Conservation (phyloP, 2,329 filamentous ascomycete species). For the Diaporthe helianthi region DNA sequence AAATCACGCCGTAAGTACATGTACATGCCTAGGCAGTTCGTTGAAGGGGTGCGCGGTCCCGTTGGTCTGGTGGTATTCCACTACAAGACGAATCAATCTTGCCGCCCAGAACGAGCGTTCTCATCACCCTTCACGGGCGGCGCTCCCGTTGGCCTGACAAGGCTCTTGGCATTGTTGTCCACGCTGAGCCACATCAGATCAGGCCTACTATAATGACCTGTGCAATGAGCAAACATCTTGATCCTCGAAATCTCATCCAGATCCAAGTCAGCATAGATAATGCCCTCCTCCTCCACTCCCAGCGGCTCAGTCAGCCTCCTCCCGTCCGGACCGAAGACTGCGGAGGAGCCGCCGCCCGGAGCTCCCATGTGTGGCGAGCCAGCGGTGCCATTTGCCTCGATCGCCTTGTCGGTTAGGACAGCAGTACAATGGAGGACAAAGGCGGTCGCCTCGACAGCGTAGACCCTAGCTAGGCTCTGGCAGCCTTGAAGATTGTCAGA, state of each 20-base stretch:
- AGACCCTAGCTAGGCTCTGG: slow-evolving; percentile 56
- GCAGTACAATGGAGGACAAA: slow-evolving; percentile 62
- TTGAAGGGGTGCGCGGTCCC: no score
- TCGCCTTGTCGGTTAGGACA: slow-evolving; percentile 40
- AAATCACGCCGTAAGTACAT: not conserved
- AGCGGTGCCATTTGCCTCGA: slow-evolving; percentile 10
- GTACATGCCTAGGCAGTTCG: not conserved
- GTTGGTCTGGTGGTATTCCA: not conserved
- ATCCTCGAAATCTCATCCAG: slow-evolving; percentile 26
- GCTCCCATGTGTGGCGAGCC: slow-evolving; percentile 29
- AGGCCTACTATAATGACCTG: slow-evolving; percentile 29
- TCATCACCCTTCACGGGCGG: not conserved
- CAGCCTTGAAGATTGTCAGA: slow-evolving; percentile 40
- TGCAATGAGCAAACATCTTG: slow-evolving; percentile 24
- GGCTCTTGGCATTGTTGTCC: slow-evolving; percentile 40
- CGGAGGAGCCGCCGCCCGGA: slow-evolving; percentile 38
- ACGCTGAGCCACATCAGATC: slow-evolving; percentile 35
- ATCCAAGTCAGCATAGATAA: slow-evolving; percentile 21
- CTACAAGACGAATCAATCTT: not conserved
- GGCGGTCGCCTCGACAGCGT: slow-evolving; percentile 62
- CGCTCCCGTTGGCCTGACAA: slow-evolving; percentile 29
- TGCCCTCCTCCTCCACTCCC: slow-evolving; percentile 21
- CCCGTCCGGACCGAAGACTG: slow-evolving; percentile 38
- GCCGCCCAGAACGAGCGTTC: not conserved
- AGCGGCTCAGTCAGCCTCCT: slow-evolving; percentile 35